Percentiles rank a stretch among this genome's conserved stretches.
Evolutionary conservation across 164 flowering plant species (phyloP).

Genomic region (Taxillus chinensis): DNA sequence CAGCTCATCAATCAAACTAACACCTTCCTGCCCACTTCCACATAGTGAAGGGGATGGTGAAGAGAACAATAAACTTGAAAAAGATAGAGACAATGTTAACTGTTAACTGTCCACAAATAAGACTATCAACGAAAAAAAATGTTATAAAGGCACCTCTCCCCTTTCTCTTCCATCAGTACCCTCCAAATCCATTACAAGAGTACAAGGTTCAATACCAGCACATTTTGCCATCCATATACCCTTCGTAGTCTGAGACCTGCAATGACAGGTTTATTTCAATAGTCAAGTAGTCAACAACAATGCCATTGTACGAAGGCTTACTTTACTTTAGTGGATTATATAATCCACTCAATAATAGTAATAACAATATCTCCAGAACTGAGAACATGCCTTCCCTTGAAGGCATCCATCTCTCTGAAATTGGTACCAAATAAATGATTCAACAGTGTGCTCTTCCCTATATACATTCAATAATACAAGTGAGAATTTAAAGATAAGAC

Average conservation of each 20-base stretch:
- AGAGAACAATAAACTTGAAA: too few species aligned
- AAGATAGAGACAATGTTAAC: too few species aligned
- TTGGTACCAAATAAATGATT: constrained; percentile 79
- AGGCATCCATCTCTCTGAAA: constrained; percentile 97
- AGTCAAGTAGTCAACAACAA: neutral
- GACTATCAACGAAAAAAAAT: constrained; percentile 1
- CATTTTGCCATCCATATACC: constrained; percentile 94
- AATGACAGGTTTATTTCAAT: neutral
- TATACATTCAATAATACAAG: constrained; percentile 4
- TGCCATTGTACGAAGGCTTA: neutral
- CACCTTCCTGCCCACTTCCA: too few species aligned
- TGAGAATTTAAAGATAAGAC: too few species aligned
- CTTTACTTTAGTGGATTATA: neutral
- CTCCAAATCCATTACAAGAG: constrained; percentile 94
- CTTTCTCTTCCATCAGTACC: constrained; percentile 98
- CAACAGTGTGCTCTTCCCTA: constrained; percentile 92
- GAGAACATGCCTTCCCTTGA: constrained; percentile 65
- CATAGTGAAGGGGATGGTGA: too few species aligned
- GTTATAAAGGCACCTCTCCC: constrained; percentile 63
- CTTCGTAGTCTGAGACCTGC: constrained; percentile 92
- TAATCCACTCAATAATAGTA: neutral
- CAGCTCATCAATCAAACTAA: too few species aligned
- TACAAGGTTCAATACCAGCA: constrained; percentile 80
- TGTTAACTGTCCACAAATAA: too few species aligned
- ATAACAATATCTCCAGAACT: neutral